Conservation (phyloP, 768 basidiomycete genomes). For the Auriscalpium orientale region DNA sequence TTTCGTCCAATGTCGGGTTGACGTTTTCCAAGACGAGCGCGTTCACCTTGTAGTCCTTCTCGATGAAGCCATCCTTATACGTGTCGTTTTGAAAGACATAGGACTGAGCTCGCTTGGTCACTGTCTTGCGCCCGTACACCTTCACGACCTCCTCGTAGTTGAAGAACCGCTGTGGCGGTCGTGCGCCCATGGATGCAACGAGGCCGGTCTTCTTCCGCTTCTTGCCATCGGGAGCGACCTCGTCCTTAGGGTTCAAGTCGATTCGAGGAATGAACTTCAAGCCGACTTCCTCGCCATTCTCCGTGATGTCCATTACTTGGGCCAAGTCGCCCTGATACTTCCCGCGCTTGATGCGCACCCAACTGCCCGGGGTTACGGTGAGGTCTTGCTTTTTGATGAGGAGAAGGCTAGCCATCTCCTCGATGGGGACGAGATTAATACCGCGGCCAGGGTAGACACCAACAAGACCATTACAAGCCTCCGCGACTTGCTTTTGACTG, state of each 20-base stretch:
- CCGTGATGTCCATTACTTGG: constrained; percentile 89
- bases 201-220: constrained; percentile 68
- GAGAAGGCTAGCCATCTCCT: constrained; percentile 95
- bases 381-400: constrained; percentile 94
- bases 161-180: constrained; percentile 90
- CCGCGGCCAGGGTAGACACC: constrained; percentile 85
- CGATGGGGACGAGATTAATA: constrained; percentile 82
- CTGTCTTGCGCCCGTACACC: constrained; percentile 72
- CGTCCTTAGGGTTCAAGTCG: constrained; percentile 88
- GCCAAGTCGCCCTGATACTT: constrained; percentile 94
- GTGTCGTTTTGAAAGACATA: constrained; percentile 91
- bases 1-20: constrained; percentile 93
- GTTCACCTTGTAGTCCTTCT: constrained; percentile 88
- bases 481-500: constrained; percentile 75
- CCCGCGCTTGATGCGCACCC: constrained; percentile 93
- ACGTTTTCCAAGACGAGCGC: constrained; percentile 80
- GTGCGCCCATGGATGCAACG: constrained; percentile 42
- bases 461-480: constrained; percentile 84
- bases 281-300: constrained; percentile 88
- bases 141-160: constrained; percentile 88
- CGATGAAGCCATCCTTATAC: constrained; percentile 90
- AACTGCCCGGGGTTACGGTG: constrained; percentile 76
- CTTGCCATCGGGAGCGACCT: constrained; percentile 53
- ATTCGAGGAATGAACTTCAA: constrained; percentile 96
- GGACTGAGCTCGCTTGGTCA: constrained; percentile 64